Percentiles rank a stretch among this genome's conserved stretches.
phyloP scores from a whole-genome alignment of 2,329 filamentous ascomycete species.

The Herpotrichia juniperi region DNA sequence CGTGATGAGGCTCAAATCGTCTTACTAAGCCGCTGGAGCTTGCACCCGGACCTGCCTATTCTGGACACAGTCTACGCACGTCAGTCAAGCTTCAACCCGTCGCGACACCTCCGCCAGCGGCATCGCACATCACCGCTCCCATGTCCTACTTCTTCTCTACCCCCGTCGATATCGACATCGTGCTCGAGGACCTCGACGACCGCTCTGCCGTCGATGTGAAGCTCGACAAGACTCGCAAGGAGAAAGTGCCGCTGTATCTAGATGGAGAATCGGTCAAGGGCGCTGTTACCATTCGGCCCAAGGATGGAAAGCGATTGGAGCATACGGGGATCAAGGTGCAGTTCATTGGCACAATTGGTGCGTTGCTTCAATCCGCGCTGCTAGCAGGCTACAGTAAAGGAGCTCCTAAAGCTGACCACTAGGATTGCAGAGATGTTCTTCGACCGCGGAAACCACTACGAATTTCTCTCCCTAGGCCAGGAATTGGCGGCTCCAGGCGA shows the following conservation, averaged over 20 bases:
- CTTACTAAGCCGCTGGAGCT: conserved; percentile 1
- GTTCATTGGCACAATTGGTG: conserved; percentile 97
- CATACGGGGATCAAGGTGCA: conserved; percentile 99
- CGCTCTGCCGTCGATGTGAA: conserved; percentile 96
- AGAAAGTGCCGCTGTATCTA: conserved; percentile 96
- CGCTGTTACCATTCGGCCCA: conserved; percentile 90
- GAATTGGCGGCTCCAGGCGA: conserved; percentile 96
- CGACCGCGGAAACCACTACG: conserved; percentile 98
- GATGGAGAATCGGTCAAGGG: conserved; percentile 99
- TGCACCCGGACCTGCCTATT: conserved; percentile 18
- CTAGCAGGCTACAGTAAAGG: conserved; percentile 3
- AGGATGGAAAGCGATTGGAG: conserved; percentile 96
- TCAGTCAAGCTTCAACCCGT: conserved; percentile 18
- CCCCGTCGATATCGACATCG: conserved; percentile 97
- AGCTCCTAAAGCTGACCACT: conserved; percentile 17
- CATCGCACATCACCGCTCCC: conserved; percentile 21
- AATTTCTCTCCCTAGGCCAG: conserved; percentile 96
- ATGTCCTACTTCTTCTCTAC: conserved; percentile 98
- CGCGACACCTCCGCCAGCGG: conserved; percentile 17
- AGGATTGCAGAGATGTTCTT: conserved; percentile 90
- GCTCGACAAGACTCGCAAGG: conserved; percentile 95
- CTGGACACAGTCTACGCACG: conserved; percentile 13
- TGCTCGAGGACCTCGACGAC: conserved; percentile 93
- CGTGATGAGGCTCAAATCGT: conserved; percentile 7
- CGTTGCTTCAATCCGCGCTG: conserved; percentile 15